A percentile compares a stretch with the other conserved stretches of the same genome.
These are phyloP conservation scores for Hemisphaericaspora xylanilytica DNA, from an alignment of 1,139 yeast species.

Conservation along the genomic window DNA sequence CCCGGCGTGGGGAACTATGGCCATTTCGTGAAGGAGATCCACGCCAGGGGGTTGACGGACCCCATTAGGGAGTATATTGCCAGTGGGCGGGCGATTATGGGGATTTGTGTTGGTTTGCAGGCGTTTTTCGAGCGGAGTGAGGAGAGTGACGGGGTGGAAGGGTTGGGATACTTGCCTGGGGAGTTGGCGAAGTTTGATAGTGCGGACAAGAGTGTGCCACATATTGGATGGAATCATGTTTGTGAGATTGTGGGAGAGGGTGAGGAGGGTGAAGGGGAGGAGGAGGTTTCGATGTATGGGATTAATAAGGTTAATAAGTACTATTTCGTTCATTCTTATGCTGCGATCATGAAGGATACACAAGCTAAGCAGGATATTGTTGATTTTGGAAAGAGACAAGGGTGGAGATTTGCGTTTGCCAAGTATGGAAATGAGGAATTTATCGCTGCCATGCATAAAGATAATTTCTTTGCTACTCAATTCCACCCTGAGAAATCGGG, in stretches of 20 bases:
- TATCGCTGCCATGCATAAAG: constrained; percentile 77
- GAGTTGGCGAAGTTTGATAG: constrained; percentile 35
- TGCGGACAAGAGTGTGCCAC: constrained; percentile 95
- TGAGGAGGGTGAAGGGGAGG: constrained; percentile 17
- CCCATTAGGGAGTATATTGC: constrained; percentile 66
- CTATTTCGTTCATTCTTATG: constrained; percentile 94
- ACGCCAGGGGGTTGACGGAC: constrained; percentile 56
- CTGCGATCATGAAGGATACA: constrained; percentile 54
- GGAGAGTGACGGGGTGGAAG: constrained; percentile 61
- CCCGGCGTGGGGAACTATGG: constrained; percentile 99
- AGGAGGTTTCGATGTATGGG: constrained; percentile 49
- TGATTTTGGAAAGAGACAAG: constrained; percentile 36
- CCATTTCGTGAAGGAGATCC: constrained; percentile 76
- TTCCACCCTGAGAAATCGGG: constrained; percentile 99
- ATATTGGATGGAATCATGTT: constrained; percentile 86
- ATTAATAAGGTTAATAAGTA: constrained; percentile 67
- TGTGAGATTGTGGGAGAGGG: constrained; percentile 15
- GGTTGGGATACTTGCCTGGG: constrained; percentile 45
- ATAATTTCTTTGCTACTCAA: constrained; percentile 88
- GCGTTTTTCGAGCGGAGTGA: constrained; percentile 71
- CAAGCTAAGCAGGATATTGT: constrained; percentile 26
- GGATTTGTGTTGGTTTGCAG: constrained; percentile 95
- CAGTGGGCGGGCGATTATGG: constrained; percentile 84
- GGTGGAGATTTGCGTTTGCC: constrained; percentile 79
- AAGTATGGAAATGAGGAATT: constrained; percentile 77